phyloP scores from a whole-genome alignment of 208 protist species.

The Naegleria fowleri region DNA sequence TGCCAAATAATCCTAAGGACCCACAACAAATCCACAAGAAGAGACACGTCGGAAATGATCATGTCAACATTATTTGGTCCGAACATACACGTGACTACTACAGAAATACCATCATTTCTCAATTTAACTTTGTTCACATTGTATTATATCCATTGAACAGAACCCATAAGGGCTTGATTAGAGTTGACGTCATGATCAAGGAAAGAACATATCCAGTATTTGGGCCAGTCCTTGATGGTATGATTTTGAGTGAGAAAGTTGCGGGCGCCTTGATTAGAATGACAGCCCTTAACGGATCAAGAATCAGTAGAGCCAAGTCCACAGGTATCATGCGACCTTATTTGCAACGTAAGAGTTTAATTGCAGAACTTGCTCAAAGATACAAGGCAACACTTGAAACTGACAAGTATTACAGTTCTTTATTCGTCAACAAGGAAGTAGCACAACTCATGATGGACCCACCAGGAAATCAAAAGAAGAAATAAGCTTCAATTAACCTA shows the following conservation, averaged over 20 bases:
- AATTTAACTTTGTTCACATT: slow-evolving; percentile 75
- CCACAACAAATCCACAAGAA: slow-evolving; percentile 46
- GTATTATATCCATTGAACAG: slow-evolving; percentile 61
- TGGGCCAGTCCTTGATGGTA: slow-evolving; percentile 58
- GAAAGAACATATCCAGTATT: slow-evolving; percentile 16
- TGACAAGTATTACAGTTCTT: background rate
- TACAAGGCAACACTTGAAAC: background rate
- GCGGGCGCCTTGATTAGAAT: slow-evolving; percentile 50
- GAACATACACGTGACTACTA: slow-evolving; percentile 59
- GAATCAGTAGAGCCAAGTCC: slow-evolving; percentile 37
- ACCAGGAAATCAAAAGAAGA: background rate
- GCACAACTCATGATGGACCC: background rate
- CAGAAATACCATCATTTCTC: slow-evolving; percentile 55
- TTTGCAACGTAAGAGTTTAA: background rate
- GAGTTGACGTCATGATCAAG: slow-evolving; percentile 50
- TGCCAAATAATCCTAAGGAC: slow-evolving; percentile 29
- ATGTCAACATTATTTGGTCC: slow-evolving; percentile 68
- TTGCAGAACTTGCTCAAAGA: background rate
- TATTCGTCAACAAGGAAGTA: background rate
- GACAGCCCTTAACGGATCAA: slow-evolving; percentile 56
- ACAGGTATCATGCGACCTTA: slow-evolving; percentile 44
- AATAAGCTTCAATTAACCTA: too few species aligned
- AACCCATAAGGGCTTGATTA: slow-evolving; percentile 39
- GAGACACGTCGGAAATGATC: slow-evolving; percentile 73
- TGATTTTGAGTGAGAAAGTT: slow-evolving; percentile 50